phyloP scores from a whole-genome alignment of 441 rosid species.

The Populus tomentosa region DNA sequence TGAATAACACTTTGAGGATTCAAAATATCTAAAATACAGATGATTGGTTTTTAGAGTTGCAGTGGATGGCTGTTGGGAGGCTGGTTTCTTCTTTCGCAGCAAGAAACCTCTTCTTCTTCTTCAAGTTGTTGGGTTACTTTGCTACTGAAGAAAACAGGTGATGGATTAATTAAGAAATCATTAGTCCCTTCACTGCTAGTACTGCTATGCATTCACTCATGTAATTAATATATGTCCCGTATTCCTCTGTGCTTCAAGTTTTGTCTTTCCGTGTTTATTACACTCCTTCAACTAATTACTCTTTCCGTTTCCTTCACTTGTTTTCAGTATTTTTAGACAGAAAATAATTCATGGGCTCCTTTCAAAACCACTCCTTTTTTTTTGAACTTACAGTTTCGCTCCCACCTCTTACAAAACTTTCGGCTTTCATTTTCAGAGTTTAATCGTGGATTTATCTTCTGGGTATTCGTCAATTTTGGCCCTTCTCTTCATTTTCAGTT shows the following conservation, averaged over 20 bases:
- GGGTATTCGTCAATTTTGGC: not conserved
- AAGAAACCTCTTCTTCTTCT: not conserved
- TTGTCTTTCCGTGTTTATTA: not conserved
- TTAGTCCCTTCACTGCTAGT: not conserved
- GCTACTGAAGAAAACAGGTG: not conserved
- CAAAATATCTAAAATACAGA: too few relatives aligned
- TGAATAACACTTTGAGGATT: too few relatives aligned
- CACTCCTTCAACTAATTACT: not conserved
- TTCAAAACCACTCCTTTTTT: not conserved
- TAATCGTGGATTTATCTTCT: not conserved
- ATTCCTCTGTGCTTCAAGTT: not conserved
- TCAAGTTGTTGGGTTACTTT: not conserved
- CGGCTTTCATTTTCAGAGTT: not conserved
- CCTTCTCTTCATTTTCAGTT: not conserved
- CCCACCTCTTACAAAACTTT: not conserved
- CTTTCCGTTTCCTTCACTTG: not conserved
- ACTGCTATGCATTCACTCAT: not conserved
- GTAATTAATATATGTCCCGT: not conserved
- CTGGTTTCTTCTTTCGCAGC: not conserved
- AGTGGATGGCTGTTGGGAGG: not conserved
- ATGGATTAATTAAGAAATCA: not conserved
- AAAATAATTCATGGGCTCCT: not conserved
- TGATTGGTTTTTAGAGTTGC: not conserved
- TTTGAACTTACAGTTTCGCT: not conserved
- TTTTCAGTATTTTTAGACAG: not conserved